Base-by-base conservation (phyloP, 1,284 basidiomycete genomes). In the Trametes sp. region DNA sequence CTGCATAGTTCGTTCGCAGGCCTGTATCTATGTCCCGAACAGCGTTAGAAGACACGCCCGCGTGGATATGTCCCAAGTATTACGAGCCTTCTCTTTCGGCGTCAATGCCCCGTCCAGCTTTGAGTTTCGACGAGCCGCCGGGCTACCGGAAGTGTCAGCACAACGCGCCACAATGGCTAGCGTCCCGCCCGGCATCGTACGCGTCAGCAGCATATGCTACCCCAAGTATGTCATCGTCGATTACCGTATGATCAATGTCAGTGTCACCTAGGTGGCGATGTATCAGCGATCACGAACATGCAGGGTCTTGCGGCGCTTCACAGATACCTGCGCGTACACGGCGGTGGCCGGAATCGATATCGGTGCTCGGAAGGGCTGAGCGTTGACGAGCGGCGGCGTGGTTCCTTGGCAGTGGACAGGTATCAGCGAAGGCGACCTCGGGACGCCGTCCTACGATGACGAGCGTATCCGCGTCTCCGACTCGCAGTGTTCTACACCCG, bases 251-350 rank as follows among this genome's bases (percentile, higher is more conserved):
- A 41, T 19, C 35, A 24, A 35, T 53, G 51, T 41, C 35, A 19
- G 31, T 53, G 51, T 41, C 51, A 38, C 21, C 35, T 31, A 36
- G 10, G 28, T 48, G 54, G 44, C 42, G 44, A 56, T 48, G 44
- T 46, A 56, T 56, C 54, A 56, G 54, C 44, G 36, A 46, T 56
- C 35, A 33, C 54, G 28, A 46, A 46, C 54, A 31, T 24, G 38
- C 38, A 54, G 52, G 52, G 26, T 54, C 38, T 21, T 44, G 54
- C 54, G 46, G 44, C 44, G 54, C 21, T 28, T 6, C 31, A 33
- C 6, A 33, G 42, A 46, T 46, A 55, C 54, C 44, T 55, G 24
- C 42, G 53, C 53, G 54, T 45, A 33, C 45, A 46, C 13, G 7
- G 26, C 45, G 9, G 46, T 29, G 24, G 19, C 38, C 9, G 31